Evolutionary conservation across 768 basidiomycete species (phyloP).

Genomic region (Tricholoma flavovirens): DNA sequence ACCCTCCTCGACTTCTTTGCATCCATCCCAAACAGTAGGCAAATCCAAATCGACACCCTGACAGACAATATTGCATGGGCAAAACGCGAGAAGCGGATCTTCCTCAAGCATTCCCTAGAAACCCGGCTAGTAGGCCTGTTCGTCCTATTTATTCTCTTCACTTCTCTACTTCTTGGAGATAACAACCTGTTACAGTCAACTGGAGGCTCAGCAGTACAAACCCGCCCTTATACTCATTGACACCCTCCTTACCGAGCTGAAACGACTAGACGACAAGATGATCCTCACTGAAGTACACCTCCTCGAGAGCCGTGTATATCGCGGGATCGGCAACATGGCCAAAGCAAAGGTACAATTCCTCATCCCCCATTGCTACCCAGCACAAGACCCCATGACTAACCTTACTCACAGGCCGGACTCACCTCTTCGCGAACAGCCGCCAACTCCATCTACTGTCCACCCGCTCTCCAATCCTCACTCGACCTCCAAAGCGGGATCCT

Average conservation of each 20-base stretch:
- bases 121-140: slow-evolving; percentile 77
- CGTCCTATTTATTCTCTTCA: too few species aligned
- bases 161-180: neutral
- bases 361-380: too few species aligned
- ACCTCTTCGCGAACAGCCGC: slow-evolving; percentile 91
- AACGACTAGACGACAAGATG: slow-evolving; percentile 94
- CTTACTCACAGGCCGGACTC: slow-evolving; percentile 58
- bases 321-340: slow-evolving; percentile 82
- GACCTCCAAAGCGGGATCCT: slow-evolving; percentile 65
- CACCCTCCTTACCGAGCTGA: slow-evolving; percentile 83
- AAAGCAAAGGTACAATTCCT: slow-evolving; percentile 96
- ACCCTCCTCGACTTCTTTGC: slow-evolving; percentile 90
- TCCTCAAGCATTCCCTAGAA: slow-evolving; percentile 91
- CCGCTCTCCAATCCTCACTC: slow-evolving; percentile 37
- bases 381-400: too few species aligned
- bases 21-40: slow-evolving; percentile 66
- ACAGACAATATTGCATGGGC: slow-evolving; percentile 93
- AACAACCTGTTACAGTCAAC: slow-evolving; percentile 39
- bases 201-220: slow-evolving; percentile 73
- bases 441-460: slow-evolving; percentile 87
- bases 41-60: slow-evolving; percentile 79
- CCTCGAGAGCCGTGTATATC: slow-evolving; percentile 86
- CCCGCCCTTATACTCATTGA: slow-evolving; percentile 80
- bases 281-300: slow-evolving; percentile 96
- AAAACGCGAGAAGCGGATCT: slow-evolving; percentile 85